Evolutionary conservation across 106 monocot species (phyloP), one percentile per base, ranked within the genome.

Genomic region (Allium sativum): DNA sequence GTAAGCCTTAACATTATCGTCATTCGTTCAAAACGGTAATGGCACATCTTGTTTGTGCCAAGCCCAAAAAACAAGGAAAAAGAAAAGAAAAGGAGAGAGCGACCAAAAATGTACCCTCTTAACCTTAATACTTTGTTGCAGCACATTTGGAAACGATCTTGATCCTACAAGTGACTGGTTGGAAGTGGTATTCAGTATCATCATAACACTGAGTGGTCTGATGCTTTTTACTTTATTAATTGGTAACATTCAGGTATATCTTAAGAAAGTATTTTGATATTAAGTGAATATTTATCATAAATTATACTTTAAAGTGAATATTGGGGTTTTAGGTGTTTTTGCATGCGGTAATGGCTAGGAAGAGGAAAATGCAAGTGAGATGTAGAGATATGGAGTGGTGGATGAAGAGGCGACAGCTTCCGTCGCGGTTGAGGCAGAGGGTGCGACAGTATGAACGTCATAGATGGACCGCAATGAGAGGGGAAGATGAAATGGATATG

Each of bases 321-420:
- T 42, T 2, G 12, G 16, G 11, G 18, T 19, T 60, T 17, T 63
- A 94, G 93, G 93, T 90, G 6, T 86, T 94, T 68, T 62, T 94
- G 66, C 93, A 94, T 51, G 90, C 90, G 8, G 89, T 94, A 40
- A 83, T 90, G 83, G 78, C 89, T 12, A 78, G 93, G 62, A 94
- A 85, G 79, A 68, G 90, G 41, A 84, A 82, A 78, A 83, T 94
- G 89, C 93, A 94, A 14, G 48, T 94, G 44, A 56, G 93, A 17
- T 90, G 75, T 48, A 74, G 93, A 52, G 89, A 94, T 65, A 80
- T 94, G 80, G 93, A 94, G 70, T 94, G 93, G 93, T 94, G 93
- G 93, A 94, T 94, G 93, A 78, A 78, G 62, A 64, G 93, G 74
- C 78, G 93, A 52, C 93, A 94, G 19, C 69, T 94, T 42, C 86